phyloP scores from a whole-genome alignment of 371 early-diverging fungal species.

The Actinomortierella wolfii region DNA sequence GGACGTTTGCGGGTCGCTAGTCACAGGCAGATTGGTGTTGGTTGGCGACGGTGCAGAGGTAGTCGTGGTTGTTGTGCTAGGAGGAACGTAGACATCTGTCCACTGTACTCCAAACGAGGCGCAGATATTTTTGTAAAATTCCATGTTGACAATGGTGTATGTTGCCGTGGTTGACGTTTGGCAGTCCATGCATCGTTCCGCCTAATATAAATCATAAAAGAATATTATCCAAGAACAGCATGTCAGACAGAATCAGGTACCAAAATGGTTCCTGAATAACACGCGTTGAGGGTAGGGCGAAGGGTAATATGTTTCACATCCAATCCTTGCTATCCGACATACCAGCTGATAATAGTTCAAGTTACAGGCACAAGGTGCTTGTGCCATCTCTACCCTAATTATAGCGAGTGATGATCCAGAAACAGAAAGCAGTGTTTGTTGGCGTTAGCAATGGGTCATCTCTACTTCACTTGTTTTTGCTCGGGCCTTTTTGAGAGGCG shows the following conservation, averaged over 20 bases:
- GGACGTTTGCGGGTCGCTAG: neutral
- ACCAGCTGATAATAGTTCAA: slow-evolving; percentile 24
- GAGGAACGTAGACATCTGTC: slow-evolving; percentile 19
- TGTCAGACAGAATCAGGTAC: no score
- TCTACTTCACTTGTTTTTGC: no score
- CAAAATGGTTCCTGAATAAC: no score
- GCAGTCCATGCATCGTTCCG: slow-evolving; percentile 13
- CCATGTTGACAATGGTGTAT: slow-evolving; percentile 13
- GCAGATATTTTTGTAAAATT: slow-evolving; percentile 18
- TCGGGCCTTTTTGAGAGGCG: no score
- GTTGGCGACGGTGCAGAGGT: no score
- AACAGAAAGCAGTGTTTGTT: no score
- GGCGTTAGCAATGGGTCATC: no score
- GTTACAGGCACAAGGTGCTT: slow-evolving; percentile 26
- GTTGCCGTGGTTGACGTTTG: slow-evolving; percentile 18
- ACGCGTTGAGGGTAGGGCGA: no score
- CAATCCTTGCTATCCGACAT: neutral
- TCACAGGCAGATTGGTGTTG: neutral
- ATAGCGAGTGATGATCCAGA: slow-evolving; percentile 9
- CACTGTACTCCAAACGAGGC: slow-evolving; percentile 14
- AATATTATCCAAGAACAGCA: no score
- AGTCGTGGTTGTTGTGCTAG: slow-evolving; percentile 8
- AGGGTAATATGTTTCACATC: no score
- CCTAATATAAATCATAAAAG: neutral
- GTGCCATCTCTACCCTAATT: neutral